Base-by-base conservation (phyloP, 768 basidiomycete species). In the Zangia roseola region DNA sequence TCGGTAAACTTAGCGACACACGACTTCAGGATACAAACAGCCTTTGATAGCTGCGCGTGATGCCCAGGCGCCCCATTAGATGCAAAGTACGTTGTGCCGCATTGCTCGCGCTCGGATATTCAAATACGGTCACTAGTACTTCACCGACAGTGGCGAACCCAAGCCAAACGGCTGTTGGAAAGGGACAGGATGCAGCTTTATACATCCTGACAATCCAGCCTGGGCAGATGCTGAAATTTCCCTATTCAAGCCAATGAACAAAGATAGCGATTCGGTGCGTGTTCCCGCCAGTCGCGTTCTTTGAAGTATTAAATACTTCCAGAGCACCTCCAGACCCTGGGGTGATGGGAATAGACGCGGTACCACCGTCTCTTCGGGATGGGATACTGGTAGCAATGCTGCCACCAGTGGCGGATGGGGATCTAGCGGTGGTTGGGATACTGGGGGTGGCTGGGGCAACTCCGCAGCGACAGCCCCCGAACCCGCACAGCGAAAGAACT, bases 91-190 rank as follows among this genome's bases (percentile, higher is more conserved):
- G 64, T 52, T 24, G 35, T 42, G 16, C 41, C 31, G 41, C 44
- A 36, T 23, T 20, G 16, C 55, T 19, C 55, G 47, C 31, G 23
- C 39, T 39, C 34, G 31, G 10, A 10, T 36, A 33, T 53, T 55
- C 21, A 40, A 43, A 43, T 20, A 4, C 8, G 20, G 20, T 23
- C 30, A 9, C 30, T 39, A 70, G 69, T 62, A 31, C 51, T 73
- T 65, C 52, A 59, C 59, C n/a, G 61, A 64, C 17, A 54, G 37
- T 40, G 71, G 71, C 31, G 51, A 57, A 23, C 64, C 65, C 1
- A 13, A 52, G 10, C 45, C 43, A 30, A 53, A 49, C 2, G 71
- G 71, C 37, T 73, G 71, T 40, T 47, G 39, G 44, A 48, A 38
- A 7, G 55, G 34, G 10, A 16, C 39, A 5, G 57, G 56, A 20